Base-by-base conservation (phyloP, 2,329 filamentous ascomycete species). In the Catunica adiposa region DNA sequence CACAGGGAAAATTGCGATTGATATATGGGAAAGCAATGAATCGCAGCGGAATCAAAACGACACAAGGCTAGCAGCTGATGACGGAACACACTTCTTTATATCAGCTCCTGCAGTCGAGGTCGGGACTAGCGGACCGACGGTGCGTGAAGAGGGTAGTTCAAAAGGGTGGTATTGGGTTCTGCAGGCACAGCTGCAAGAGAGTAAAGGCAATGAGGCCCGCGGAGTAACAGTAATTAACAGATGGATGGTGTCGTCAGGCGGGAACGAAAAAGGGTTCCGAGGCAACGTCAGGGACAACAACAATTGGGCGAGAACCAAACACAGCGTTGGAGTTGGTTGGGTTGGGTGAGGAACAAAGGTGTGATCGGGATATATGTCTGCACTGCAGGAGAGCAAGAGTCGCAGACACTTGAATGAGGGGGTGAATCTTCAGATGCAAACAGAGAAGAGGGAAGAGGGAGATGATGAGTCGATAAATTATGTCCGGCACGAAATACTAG, bases 341-440 rank as follows among this genome's bases (percentile, higher is more conserved):
- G 40, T 5, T 5, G 11, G 29, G 29, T 34, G 29, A 26, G 7
- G 29, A 26, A 17, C 15, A 48, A 20, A 25, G 14, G 26, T n/a
- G n/a, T n/a, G n/a, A n/a, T n/a, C n/a, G n/a, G n/a, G n/a, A n/a
- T n/a, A 51, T 8, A 34, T 34, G 22, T 51, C 23, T 34, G 48
- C 48, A 31, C 48, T 29, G 29, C 48, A 51, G 17, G 48, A 51
- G 6, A 34, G 48, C 26, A 51, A 51, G 23, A 51, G 48, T 51
- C 23, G n/a, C 29, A 51, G 26, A 51, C 48, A 51, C 48, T 51
- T 34, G 26, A 22, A 20, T 34, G 17, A n/a, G 15, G 17, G 26
- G 11, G n/a, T n/a, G n/a, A n/a, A n/a, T n/a, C n/a, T n/a, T n/a
- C n/a, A n/a, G n/a, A n/a, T n/a, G n/a, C n/a, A n/a, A n/a, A n/a